These are phyloP conservation scores for Dryas integrifolia DNA, from an alignment of 331 rosid genomes.

Conservation along the genomic window DNA sequence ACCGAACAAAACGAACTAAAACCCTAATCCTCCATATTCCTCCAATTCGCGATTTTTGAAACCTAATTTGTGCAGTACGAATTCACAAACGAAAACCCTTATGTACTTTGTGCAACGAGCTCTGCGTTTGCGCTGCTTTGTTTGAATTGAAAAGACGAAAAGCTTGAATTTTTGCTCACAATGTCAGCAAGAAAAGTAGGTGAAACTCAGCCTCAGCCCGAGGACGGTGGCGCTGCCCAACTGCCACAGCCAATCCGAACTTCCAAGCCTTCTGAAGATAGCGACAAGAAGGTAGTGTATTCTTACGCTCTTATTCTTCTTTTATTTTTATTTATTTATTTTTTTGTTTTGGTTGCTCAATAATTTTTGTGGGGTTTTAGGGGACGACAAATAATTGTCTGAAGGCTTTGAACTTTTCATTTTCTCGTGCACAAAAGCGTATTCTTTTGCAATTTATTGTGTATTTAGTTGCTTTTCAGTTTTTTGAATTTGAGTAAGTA, in stretches of 20 bases:
- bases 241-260: constrained; percentile 61
- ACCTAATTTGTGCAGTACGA: not conserved
- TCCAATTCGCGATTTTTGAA: not conserved
- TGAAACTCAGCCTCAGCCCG: constrained; percentile 49
- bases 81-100: constrained; percentile 17
- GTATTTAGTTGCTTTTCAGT: not conserved
- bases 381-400: not conserved
- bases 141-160: not conserved
- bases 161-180: constrained; percentile 38
- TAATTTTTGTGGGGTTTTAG: not conserved
- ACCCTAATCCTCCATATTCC: constrained; percentile 12
- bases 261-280: constrained; percentile 59
- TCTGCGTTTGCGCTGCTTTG: not conserved
- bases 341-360: not conserved
- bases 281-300: constrained; percentile 51
- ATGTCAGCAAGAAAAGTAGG: constrained; percentile 53
- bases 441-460: not conserved
- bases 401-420: not conserved
- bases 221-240: constrained; percentile 61
- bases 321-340: not conserved
- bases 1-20: constrained; percentile 1
- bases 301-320: not conserved
- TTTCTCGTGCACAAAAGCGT: not conserved
- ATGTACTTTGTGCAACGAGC: not conserved
- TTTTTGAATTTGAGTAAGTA: constrained; percentile 7